Percentiles rank a stretch among this genome's conserved stretches.
Evolutionary conservation across 306 rosid genomes (phyloP).

Genomic region (Citrullus colocynthis): DNA sequence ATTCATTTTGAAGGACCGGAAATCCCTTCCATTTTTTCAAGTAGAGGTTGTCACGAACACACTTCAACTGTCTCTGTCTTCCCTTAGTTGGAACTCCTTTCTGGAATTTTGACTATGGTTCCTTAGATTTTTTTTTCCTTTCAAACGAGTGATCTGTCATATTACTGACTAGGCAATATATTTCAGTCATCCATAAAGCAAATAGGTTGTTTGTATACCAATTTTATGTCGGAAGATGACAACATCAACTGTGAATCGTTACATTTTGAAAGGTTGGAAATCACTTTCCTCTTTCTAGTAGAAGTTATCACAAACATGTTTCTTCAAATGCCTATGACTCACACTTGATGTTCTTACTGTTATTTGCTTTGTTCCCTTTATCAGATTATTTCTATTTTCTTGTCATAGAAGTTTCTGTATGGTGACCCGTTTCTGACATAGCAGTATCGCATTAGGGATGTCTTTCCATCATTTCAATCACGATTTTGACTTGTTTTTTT

Average conservation of each 20-base stretch:
- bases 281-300: not conserved
- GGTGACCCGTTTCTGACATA: too few relatives aligned
- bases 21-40: not conserved
- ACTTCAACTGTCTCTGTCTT: not conserved
- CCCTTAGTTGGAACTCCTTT: not conserved
- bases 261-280: not conserved
- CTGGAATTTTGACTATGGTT: not conserved
- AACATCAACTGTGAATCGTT: not conserved
- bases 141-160: not conserved
- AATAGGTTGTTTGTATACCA: not conserved
- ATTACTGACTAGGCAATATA: not conserved
- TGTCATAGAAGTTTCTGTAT: too few relatives aligned
- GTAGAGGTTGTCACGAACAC: not conserved
- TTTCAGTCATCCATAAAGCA: constrained; percentile 1
- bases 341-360: not conserved
- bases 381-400: not conserved
- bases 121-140: not conserved
- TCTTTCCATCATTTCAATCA: too few relatives aligned
- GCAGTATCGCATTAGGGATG: too few relatives aligned
- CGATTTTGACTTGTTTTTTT: too few relatives aligned
- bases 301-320: not conserved
- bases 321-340: not conserved
- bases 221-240: constrained; percentile 25
- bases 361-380: not conserved
- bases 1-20: not conserved